Evolutionary conservation across 306 rosid species (phyloP).

Genomic region (Sicyos baderoa): DNA sequence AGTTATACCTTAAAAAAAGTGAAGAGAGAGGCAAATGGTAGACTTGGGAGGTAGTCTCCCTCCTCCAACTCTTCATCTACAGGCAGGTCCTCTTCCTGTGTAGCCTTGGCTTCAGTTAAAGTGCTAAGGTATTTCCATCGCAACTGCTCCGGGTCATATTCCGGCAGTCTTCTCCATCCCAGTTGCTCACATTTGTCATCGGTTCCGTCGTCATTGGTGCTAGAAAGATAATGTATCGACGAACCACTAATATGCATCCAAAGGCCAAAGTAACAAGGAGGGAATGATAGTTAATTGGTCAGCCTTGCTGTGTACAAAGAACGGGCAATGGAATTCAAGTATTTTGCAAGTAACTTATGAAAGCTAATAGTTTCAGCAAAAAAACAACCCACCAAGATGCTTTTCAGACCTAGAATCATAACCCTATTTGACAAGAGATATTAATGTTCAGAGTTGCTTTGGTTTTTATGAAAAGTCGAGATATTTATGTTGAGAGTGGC

Average conservation of each 20-base stretch:
- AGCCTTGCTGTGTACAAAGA: slow-evolving; percentile 14
- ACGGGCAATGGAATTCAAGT: slow-evolving; percentile 8
- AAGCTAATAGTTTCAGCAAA: neutral
- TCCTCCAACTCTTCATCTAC: slow-evolving; percentile 63
- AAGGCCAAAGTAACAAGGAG: slow-evolving; percentile 26
- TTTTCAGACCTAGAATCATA: neutral
- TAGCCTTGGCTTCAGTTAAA: slow-evolving; percentile 54
- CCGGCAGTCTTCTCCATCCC: slow-evolving; percentile 81
- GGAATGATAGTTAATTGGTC: slow-evolving; percentile 13
- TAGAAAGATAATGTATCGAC: slow-evolving; percentile 78
- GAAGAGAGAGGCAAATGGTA: slow-evolving; percentile 84
- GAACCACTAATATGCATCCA: slow-evolving; percentile 46
- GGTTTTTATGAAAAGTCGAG: neutral
- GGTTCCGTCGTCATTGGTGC: slow-evolving; percentile 52
- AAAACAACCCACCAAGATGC: neutral
- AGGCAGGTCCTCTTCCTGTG: slow-evolving; percentile 36
- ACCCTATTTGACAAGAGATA: neutral
- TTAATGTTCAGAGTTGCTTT: neutral
- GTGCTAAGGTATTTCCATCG: slow-evolving; percentile 60
- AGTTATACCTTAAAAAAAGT: slow-evolving; percentile 71
- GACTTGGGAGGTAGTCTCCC: slow-evolving; percentile 77
- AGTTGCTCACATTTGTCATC: slow-evolving; percentile 63
- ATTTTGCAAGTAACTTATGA: neutral
- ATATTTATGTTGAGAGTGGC: too few species aligned
- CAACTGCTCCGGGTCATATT: slow-evolving; percentile 57